Conservation (phyloP, 192 early-diverging fungal genomes). For the Rhizophagus clarus region DNA sequence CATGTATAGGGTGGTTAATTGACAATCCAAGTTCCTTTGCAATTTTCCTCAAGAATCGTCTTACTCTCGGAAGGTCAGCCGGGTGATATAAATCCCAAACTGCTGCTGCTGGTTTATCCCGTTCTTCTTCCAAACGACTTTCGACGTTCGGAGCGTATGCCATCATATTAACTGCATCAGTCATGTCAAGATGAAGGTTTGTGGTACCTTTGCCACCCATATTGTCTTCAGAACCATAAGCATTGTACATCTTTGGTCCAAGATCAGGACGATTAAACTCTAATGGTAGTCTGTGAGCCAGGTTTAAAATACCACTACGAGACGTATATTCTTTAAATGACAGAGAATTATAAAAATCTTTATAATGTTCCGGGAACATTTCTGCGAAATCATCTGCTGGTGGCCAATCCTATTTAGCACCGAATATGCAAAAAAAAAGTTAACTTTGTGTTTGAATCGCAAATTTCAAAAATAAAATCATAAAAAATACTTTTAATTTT, state of each 20-base stretch:
- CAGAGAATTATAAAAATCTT: background rate
- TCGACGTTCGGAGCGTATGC: constrained; percentile 44
- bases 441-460: no score
- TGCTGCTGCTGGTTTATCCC: constrained; percentile 38
- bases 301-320: background rate
- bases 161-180: constrained; percentile 82
- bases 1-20: constrained; percentile 62
- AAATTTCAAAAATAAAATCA: background rate
- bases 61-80: constrained; percentile 38
- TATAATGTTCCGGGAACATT: constrained; percentile 2
- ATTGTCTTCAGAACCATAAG: constrained; percentile 45
- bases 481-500: constrained; percentile 2
- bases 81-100: constrained; percentile 70
- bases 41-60: constrained; percentile 42
- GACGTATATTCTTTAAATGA: constrained; percentile 6
- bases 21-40: constrained; percentile 13
- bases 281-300: background rate
- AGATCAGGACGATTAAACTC: constrained; percentile 17
- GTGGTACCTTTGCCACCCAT: constrained; percentile 64
- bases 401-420: constrained; percentile 10
- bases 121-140: background rate
- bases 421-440: no score
- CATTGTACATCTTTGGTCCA: constrained; percentile 21
- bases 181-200: constrained; percentile 76
- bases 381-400: constrained; percentile 6